These are phyloP conservation scores for Nemania diffusa DNA, from an alignment of 2,329 filamentous ascomycete genomes.

Conservation along the genomic window DNA sequence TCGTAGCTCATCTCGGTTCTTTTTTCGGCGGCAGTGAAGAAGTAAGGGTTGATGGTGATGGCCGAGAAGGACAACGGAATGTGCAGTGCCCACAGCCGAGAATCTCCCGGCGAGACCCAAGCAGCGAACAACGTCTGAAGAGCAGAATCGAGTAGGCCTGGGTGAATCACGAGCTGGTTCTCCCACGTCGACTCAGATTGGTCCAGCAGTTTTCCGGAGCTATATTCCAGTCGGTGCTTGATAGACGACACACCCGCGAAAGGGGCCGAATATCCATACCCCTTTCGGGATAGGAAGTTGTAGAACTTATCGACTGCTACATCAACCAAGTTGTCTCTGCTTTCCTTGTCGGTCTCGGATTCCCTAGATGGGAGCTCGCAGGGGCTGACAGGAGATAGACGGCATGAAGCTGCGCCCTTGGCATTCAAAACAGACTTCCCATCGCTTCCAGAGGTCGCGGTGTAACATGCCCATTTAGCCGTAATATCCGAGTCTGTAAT, in stretches of 20 bases:
- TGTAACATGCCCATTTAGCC: conserved; percentile 22
- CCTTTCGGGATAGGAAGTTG: conserved; percentile 14
- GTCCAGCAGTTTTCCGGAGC: conserved; percentile 18
- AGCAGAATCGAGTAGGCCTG: conserved; percentile 32
- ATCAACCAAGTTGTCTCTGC: conserved; percentile 21
- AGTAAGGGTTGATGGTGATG: conserved; percentile 28
- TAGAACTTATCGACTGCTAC: conserved; percentile 29
- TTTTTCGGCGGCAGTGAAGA: conserved; percentile 4
- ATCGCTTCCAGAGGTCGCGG: conserved; percentile 15
- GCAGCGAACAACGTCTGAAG: conserved; percentile 36
- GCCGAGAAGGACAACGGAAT: conserved; percentile 29
- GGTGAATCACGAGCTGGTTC: conserved; percentile 24
- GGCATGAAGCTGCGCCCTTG: conserved; percentile 15
- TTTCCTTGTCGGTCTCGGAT: neutral
- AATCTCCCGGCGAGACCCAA: conserved; percentile 29
- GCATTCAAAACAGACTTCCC: conserved; percentile 21
- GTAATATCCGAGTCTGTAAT: conserved; percentile 6
- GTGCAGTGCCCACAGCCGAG: conserved; percentile 31
- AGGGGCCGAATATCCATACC: conserved; percentile 30
- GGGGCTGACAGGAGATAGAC: conserved; percentile 5
- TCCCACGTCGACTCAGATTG: conserved; percentile 17
- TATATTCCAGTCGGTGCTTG: conserved; percentile 12
- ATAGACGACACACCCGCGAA: conserved; percentile 28
- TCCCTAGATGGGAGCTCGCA: conserved; percentile 14
- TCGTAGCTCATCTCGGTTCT: neutral